Evolutionary conservation across 148 eudicot genomes (phyloP), one percentile per base, ranked within the genome.

Genomic region (Chenopodium formosanum): DNA sequence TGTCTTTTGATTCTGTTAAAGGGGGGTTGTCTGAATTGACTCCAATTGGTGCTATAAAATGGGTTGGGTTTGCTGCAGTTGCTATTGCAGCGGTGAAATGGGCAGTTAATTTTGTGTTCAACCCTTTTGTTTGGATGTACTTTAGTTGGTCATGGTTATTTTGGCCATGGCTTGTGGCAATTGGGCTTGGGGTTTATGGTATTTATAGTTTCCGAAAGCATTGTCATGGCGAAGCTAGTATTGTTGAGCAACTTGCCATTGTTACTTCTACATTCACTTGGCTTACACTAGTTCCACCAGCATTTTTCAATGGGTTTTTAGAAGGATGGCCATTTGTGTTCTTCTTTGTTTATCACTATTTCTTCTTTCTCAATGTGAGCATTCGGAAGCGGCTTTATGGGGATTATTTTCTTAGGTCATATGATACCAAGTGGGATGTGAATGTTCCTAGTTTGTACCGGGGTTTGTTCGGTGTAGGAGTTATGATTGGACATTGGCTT

Each of bases 141-240:
- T 92, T 92, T 78, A 95, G 98, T 82, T 91, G 92, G 93, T 83
- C 92, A 31, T 95, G 98, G 98, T n/a, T 95, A 69, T 93, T 91
- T 80, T 95, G 98, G 98, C 98, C 98, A 8, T 95, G 98, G 98
- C 83, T 79, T 79, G 86, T 88, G 60, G 98, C 97, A 60, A 37
- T 91, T 79, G 88, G 83, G 7, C 19, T 88, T 20, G 94, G 88
- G 48, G 31, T 80, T 27, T 95, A 91, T 80, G 93, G 98, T 19
- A 4, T 89, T 4, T 87, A 91, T 82, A 73, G 93, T 73, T 82
- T 89, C 60, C 75, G 84, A 27, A 93, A 89, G 85, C 88, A 92
- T 78, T 79, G 81, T 56, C 84, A 62, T 22, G 94, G 90, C 0
- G 86, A 91, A 80, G 90, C 97, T 23, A 91, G 79, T 83, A 69